Evolutionary conservation across 228 moss, liverwort and hornwort genomes (phyloP).

Genomic region (Sphagnum magellanicum): DNA sequence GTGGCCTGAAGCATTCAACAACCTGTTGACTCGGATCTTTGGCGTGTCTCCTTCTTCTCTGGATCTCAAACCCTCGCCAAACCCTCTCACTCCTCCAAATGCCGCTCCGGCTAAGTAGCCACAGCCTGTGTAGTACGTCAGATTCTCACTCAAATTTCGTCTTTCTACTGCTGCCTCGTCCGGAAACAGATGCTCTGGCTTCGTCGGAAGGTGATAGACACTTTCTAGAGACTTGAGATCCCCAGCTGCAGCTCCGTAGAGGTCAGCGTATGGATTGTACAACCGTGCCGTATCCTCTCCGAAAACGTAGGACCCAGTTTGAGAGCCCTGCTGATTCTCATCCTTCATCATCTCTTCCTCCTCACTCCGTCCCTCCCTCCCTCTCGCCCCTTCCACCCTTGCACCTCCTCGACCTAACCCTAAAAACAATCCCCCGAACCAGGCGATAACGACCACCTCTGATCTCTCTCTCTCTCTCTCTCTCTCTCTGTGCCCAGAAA

Average conservation of each 20-base stretch:
- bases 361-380: no score
- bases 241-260: conserved; percentile 38
- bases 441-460: no score
- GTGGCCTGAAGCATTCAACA: conserved; percentile 79
- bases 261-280: conserved; percentile 80
- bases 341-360: conserved; percentile 32
- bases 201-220: conserved; percentile 52
- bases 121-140: conserved; percentile 87
- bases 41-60: conserved; percentile 62
- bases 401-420: no score
- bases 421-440: no score
- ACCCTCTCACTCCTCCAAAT: conserved; percentile 55
- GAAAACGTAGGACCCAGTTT: conserved; percentile 14
- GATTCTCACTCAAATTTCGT: conserved; percentile 91
- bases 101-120: conserved; percentile 68
- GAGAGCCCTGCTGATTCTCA: conserved; percentile 16
- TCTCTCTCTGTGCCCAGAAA: no score
- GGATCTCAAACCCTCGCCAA: conserved; percentile 55
- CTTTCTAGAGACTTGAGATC: conserved; percentile 69
- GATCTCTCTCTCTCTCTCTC: no score
- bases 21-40: conserved; percentile 72
- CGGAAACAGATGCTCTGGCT: conserved; percentile 79
- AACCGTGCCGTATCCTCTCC: conserved; percentile 58
- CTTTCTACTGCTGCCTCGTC: conserved; percentile 68
- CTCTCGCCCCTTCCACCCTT: no score